These are phyloP conservation scores for Ustilago vetiveriae DNA, from an alignment of 1,284 basidiomycete genomes.

Conservation along the genomic window DNA sequence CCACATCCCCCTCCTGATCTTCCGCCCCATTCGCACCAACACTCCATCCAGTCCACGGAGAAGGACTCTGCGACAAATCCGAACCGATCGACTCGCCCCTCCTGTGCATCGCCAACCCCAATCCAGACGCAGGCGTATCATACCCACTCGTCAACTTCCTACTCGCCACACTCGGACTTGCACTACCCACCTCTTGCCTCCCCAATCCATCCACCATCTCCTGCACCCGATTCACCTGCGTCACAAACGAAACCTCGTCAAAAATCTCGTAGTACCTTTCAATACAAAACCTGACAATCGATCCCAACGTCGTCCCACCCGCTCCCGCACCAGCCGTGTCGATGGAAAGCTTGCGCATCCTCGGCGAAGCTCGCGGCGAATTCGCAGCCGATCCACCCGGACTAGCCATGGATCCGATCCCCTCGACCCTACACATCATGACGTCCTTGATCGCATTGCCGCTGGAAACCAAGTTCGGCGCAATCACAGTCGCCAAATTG, in stretches of 20 bases:
- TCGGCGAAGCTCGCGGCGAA: slow-evolving; percentile 1
- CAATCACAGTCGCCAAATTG: slow-evolving; percentile 80
- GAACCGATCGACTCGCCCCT: slow-evolving; percentile 17
- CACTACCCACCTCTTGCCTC: neutral
- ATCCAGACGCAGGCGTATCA: slow-evolving; percentile 8
- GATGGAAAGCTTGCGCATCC: slow-evolving; percentile 4
- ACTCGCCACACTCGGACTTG: slow-evolving; percentile 12
- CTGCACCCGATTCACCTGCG: slow-evolving; percentile 25
- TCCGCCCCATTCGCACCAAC: no score
- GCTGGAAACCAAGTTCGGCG: slow-evolving; percentile 74
- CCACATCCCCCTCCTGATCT: slow-evolving; percentile 4
- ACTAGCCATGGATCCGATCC: slow-evolving; percentile 75
- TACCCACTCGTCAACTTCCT: slow-evolving; percentile 6
- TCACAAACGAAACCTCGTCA: slow-evolving; percentile 68
- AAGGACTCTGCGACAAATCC: slow-evolving; percentile 10
- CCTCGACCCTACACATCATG: slow-evolving; percentile 72
- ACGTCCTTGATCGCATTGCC: slow-evolving; percentile 53
- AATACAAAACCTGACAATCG: slow-evolving; percentile 79
- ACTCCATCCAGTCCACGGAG: slow-evolving; percentile 9
- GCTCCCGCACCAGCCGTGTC: slow-evolving; percentile 47
- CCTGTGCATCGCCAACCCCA: slow-evolving; percentile 13
- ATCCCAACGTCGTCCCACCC: slow-evolving; percentile 74
- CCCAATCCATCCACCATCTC: slow-evolving; percentile 30
- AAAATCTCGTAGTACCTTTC: slow-evolving; percentile 84
- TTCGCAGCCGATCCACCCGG: neutral